A percentile compares a stretch with the other conserved stretches of the same genome.
Evolutionary conservation across 2,329 filamentous ascomycete species (phyloP).

Genomic region (Trichocomaceae sp.): DNA sequence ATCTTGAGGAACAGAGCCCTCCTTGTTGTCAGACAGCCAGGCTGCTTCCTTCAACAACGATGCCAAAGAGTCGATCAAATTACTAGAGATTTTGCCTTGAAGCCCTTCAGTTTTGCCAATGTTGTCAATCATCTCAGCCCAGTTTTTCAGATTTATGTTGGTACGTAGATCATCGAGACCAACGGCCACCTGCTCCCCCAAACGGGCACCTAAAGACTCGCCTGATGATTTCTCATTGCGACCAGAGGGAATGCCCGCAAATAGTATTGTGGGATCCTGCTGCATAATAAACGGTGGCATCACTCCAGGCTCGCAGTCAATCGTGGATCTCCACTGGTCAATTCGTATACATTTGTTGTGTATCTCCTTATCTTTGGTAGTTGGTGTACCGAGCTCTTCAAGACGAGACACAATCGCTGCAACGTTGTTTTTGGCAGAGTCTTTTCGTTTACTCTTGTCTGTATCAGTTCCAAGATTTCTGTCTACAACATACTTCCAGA

Average conservation of each 20-base stretch:
- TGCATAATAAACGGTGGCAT: not conserved
- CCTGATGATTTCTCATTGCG: not conserved
- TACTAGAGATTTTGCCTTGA: not conserved
- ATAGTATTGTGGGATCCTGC: not conserved
- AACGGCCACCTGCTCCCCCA: not conserved
- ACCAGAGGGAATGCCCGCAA: no score
- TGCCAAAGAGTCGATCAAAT: not conserved
- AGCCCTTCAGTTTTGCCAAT: not conserved
- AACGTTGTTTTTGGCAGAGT: not conserved
- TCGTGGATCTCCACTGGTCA: no score
- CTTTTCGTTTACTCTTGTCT: not conserved
- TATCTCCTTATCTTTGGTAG: not conserved
- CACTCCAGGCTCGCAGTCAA: not conserved
- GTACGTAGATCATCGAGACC: not conserved
- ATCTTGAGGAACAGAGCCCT: not conserved
- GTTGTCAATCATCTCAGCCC: not conserved
- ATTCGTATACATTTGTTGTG: not conserved
- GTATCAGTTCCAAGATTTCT: not conserved
- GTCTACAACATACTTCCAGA: not conserved
- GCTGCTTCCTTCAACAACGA: not conserved
- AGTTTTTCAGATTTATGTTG: not conserved
- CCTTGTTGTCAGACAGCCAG: not conserved
- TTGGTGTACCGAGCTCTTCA: not conserved
- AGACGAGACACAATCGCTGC: not conserved
- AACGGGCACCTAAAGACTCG: not conserved